Base-by-base conservation (phyloP, 2,329 filamentous ascomycete species). In the Ampelomyces quisqualis region DNA sequence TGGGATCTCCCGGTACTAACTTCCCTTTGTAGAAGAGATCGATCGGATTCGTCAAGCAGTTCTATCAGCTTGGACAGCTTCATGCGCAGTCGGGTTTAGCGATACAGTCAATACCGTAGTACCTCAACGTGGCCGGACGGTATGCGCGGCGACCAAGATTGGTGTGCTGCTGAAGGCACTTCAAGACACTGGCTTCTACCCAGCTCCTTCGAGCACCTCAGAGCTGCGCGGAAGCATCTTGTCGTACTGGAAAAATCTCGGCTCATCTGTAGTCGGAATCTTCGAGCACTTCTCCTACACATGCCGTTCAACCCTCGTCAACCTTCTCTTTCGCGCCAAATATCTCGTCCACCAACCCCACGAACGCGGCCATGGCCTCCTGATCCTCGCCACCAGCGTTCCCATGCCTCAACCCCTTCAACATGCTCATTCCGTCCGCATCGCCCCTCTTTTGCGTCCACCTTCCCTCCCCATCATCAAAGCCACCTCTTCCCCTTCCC, bases 341-440 rank as follows among this genome's bases (percentile, higher is more conserved):
- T 0, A 51, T 45, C 32, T 64, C 57, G 18, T 55, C 51, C 5
- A 65, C 49, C 21, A 65, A 43, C 19, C 39, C 44, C 29, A 62
- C 64, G 51, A 74, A 75, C 32, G 73, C 70, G 4, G 48, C 53
- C 55, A 75, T 60, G 1, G 64, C 71, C 22, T 71, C 68, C 19
- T 65, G 59, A 39, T 64, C 59, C 30, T 60, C 57, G 11, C 60
- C 57, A 1, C 58, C 62, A 5, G 55, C 54, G 13, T 48, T 52
- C 13, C 57, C 63, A 5, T 60, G 50, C 10, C 62, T 49, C 20
- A 59, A 51, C 1, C 47, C 45, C 39, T 54, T 58, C 36, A 65
- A 35, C 43, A 60, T 40, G 26, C 48, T 57, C 56, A 62, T 53
- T 18, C 56, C 64, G 43, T 63, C 54, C 10, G 50, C 51, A 35